Evolutionary conservation across 2,329 filamentous ascomycete species (phyloP).

Genomic region (Monosporascus ibericus): DNA sequence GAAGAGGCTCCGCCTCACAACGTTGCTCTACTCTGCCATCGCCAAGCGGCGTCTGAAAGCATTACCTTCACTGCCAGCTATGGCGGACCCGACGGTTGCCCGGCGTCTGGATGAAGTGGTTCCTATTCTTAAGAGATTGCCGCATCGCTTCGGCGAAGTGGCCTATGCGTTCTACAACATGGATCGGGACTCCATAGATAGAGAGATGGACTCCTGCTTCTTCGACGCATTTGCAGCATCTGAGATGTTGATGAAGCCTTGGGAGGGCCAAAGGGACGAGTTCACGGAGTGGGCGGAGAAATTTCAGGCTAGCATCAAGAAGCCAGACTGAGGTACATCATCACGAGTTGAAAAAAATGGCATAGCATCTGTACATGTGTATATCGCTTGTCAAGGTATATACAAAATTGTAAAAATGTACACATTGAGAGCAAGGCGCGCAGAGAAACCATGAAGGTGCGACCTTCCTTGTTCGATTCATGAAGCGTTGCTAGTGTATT

Average conservation of each 20-base stretch:
- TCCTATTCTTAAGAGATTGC: conserved; percentile 50
- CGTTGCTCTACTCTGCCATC: conserved; percentile 63
- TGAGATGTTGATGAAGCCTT: conserved; percentile 50
- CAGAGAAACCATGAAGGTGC: neutral
- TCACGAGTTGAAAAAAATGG: neutral
- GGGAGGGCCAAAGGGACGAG: conserved; percentile 63
- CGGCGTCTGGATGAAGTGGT: conserved; percentile 51
- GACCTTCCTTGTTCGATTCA: too few species aligned
- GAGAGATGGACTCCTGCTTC: conserved; percentile 53
- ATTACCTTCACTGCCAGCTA: conserved; percentile 37
- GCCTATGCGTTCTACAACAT: conserved; percentile 68
- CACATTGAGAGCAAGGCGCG: neutral
- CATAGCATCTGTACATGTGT: neutral
- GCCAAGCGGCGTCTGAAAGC: conserved; percentile 63
- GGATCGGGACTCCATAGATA: conserved; percentile 52
- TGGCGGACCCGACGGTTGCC: conserved; percentile 26
- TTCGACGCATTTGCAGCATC: conserved; percentile 51
- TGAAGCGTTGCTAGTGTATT: conserved; percentile 1
- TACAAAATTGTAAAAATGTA: neutral
- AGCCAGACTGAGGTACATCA: conserved; percentile 20
- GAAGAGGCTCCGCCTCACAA: conserved; percentile 60
- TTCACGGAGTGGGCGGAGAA: conserved; percentile 71
- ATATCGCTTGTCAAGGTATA: neutral
- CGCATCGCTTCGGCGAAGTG: conserved; percentile 64
- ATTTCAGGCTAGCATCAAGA: conserved; percentile 48